Percentiles rank a stretch among this genome's conserved stretches.
These are phyloP conservation scores for Usnea hakonensis DNA, from an alignment of 495 filamentous ascomycete genomes.

Conservation along the genomic window DNA sequence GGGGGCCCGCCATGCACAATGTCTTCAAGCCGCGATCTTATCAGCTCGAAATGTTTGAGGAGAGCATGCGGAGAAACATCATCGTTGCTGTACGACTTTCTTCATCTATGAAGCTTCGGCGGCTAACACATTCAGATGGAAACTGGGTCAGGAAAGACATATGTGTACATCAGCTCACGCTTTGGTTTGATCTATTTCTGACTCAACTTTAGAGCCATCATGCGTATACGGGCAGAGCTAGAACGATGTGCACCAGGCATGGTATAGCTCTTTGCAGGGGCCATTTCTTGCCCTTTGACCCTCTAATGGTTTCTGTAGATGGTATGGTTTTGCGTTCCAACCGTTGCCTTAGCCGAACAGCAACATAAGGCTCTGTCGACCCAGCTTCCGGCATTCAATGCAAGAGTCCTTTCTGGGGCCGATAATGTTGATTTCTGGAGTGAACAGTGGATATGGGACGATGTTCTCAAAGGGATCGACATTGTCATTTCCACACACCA, in stretches of 20 bases:
- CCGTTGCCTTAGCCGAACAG: constrained; percentile 64
- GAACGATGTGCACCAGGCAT: constrained; percentile 51
- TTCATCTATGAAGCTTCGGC: not conserved
- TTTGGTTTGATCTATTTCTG: not conserved
- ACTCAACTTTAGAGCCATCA: constrained; percentile 52
- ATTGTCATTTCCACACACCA: constrained; percentile 74
- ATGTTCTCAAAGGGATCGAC: constrained; percentile 54
- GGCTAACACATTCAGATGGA: constrained; percentile 59
- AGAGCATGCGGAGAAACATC: constrained; percentile 48
- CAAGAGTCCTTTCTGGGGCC: constrained; percentile 56
- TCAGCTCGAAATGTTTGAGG: constrained; percentile 85
- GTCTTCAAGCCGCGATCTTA: constrained; percentile 46
- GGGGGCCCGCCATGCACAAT: not conserved
- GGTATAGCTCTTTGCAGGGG: constrained; percentile 33
- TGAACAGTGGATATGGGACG: constrained; percentile 63
- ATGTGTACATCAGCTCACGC: constrained; percentile 53
- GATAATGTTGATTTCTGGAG: constrained; percentile 73
- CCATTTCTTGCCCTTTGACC: not conserved
- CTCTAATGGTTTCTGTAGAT: constrained; percentile 39
- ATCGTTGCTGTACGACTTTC: constrained; percentile 63
- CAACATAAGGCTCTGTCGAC: constrained; percentile 56
- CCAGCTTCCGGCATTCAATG: constrained; percentile 56
- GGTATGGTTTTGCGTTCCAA: constrained; percentile 82
- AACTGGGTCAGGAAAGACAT: constrained; percentile 87
- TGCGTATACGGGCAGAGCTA: constrained; percentile 71